A percentile compares a stretch with the other conserved stretches of the same genome.
These are phyloP conservation scores for Globisporangium middletonii DNA, from an alignment of 352 stramenopile genomes.

Conservation along the genomic window DNA sequence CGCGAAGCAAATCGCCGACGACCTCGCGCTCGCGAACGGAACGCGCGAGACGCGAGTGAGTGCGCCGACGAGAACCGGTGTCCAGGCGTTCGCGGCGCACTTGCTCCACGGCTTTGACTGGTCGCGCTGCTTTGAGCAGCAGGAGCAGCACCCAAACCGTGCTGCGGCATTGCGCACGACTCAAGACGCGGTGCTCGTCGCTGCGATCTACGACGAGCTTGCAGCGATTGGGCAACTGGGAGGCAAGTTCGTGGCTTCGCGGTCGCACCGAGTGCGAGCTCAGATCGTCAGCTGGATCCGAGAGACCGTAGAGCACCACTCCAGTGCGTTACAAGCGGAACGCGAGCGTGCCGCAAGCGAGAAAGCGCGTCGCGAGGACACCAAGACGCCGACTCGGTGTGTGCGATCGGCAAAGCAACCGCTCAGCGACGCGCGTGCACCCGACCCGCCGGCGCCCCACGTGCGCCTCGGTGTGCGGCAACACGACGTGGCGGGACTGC, in stretches of 20 bases:
- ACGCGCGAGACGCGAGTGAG: neutral
- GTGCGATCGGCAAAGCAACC: neutral
- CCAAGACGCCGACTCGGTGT: neutral
- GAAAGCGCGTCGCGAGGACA: neutral
- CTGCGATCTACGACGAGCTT: conserved; percentile 10
- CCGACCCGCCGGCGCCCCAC: conserved; percentile 3
- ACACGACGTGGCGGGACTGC: conserved; percentile 4
- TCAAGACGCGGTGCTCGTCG: conserved; percentile 1
- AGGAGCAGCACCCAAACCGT: neutral
- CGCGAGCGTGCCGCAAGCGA: neutral
- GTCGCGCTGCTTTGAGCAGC: conserved; percentile 3
- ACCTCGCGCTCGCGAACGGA: conserved; percentile 8
- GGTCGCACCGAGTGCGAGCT: neutral
- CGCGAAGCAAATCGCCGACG: conserved; percentile 49
- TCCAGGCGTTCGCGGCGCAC: conserved; percentile 34
- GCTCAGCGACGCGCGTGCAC: neutral
- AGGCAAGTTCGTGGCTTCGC: neutral
- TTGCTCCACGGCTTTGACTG: conserved; percentile 63
- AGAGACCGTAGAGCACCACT: conserved; percentile 6
- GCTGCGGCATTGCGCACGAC: neutral
- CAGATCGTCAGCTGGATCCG: conserved; percentile 11
- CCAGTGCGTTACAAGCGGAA: neutral
- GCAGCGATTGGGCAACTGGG: neutral
- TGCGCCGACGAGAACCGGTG: conserved; percentile 17
- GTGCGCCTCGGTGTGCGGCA: conserved; percentile 13